These are phyloP conservation scores for Helotiales sp. DNA, from an alignment of 2,329 filamentous ascomycete genomes.

Conservation along the genomic window DNA sequence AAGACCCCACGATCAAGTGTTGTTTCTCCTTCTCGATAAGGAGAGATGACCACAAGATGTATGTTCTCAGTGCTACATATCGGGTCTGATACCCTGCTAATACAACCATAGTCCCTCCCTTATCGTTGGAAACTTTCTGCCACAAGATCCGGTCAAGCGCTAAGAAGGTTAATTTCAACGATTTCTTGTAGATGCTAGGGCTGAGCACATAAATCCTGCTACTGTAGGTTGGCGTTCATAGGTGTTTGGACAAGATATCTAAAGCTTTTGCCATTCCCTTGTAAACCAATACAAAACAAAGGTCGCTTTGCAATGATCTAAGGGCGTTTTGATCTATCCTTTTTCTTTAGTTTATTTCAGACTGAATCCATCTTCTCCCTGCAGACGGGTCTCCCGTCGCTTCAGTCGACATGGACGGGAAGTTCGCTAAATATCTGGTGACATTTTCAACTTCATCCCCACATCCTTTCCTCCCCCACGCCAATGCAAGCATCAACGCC, in stretches of 20 bases:
- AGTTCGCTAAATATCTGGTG: slow-evolving; percentile 11
- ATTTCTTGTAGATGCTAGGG: slow-evolving; percentile 32
- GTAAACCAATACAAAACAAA: slow-evolving; percentile 6
- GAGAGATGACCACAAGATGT: slow-evolving; percentile 96
- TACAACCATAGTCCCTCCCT: slow-evolving; percentile 72
- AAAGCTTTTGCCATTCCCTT: slow-evolving; percentile 6
- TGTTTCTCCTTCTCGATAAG: slow-evolving; percentile 98
- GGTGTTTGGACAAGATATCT: slow-evolving; percentile 11
- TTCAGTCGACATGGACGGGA: background rate
- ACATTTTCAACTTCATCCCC: background rate
- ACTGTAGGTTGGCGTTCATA: slow-evolving; percentile 13
- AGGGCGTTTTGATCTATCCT: background rate
- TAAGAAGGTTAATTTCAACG: slow-evolving; percentile 37
- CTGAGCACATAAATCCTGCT: slow-evolving; percentile 11
- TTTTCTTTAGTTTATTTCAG: background rate
- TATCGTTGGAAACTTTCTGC: slow-evolving; percentile 96
- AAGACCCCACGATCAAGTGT: slow-evolving; percentile 79
- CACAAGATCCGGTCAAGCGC: slow-evolving; percentile 69
- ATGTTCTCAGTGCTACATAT: slow-evolving; percentile 47
- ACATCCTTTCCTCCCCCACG: background rate
- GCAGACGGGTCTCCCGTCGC: background rate
- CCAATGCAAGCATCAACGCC: slow-evolving; percentile 10
- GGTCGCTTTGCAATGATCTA: background rate
- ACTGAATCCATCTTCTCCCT: background rate
- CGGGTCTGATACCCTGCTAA: slow-evolving; percentile 14